These are phyloP conservation scores for Protomyces inundatus DNA, from an alignment of 1,139 yeast genomes.

Conservation along the genomic window DNA sequence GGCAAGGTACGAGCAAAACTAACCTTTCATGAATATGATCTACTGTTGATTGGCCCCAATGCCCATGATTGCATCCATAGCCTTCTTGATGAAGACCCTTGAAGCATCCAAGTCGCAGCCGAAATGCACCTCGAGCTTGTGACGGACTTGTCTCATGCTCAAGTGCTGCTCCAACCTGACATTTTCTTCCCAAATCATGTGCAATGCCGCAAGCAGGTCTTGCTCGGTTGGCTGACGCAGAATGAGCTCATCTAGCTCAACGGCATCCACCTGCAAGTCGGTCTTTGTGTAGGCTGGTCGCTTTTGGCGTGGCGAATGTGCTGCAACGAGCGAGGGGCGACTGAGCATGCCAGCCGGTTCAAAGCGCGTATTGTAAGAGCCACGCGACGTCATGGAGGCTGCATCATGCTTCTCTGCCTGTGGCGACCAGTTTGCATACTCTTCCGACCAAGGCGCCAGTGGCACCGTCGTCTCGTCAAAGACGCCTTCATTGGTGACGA, in stretches of 20 bases:
- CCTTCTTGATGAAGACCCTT: too few relatives aligned
- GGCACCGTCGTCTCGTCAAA: constrained; percentile 35
- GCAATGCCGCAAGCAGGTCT: too few relatives aligned
- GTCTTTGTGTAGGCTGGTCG: neutral
- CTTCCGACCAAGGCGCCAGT: neutral
- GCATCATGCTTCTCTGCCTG: neutral
- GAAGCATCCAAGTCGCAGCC: too few relatives aligned
- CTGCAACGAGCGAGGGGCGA: neutral
- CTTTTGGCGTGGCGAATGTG: neutral
- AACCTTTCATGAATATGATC: too few relatives aligned
- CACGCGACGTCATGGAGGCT: neutral
- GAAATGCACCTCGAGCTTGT: too few relatives aligned
- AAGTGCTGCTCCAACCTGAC: too few relatives aligned
- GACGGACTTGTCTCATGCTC: too few relatives aligned
- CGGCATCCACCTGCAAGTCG: neutral
- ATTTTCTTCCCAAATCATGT: too few relatives aligned
- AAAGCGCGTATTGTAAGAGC: neutral
- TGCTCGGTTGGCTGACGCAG: neutral
- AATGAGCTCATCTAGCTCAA: neutral
- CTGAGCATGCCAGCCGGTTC: neutral
- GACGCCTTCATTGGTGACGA: constrained; percentile 41
- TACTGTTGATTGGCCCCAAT: too few relatives aligned
- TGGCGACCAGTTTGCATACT: neutral
- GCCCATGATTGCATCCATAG: too few relatives aligned
- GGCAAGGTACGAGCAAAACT: too few relatives aligned